Evolutionary conservation across 2,329 filamentous ascomycete genomes (phyloP).

Genomic region (Botrytis cinerea): DNA sequence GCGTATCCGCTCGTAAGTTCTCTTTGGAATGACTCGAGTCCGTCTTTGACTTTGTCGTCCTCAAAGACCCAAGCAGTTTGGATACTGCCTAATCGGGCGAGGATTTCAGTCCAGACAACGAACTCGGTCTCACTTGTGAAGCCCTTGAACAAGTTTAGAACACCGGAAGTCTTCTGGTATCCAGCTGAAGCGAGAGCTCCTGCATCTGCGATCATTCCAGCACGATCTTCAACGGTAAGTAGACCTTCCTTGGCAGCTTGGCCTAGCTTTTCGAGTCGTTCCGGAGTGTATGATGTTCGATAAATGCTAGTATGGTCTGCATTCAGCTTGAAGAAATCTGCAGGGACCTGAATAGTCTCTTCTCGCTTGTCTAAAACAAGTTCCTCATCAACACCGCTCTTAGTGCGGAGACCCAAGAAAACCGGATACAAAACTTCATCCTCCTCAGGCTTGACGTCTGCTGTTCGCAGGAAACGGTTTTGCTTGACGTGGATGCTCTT

Average conservation of each 20-base stretch:
- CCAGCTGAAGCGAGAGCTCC: conserved; percentile 86
- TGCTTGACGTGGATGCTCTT: conserved; percentile 85
- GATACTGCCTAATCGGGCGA: conserved; percentile 74
- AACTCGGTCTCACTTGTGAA: conserved; percentile 86
- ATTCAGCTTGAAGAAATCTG: conserved; percentile 96
- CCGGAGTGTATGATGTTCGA: conserved; percentile 82
- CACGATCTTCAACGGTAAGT: conserved; percentile 84
- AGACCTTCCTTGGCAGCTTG: conserved; percentile 79
- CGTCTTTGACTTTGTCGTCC: conserved; percentile 69
- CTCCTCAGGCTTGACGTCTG: conserved; percentile 90
- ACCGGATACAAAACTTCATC: conserved; percentile 87
- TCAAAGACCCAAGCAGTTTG: conserved; percentile 89
- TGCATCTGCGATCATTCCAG: conserved; percentile 92
- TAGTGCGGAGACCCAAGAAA: conserved; percentile 81
- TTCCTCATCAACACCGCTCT: conserved; percentile 77
- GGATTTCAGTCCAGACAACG: conserved; percentile 93
- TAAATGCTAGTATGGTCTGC: conserved; percentile 93
- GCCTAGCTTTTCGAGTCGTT: conserved; percentile 83
- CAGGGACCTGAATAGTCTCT: conserved; percentile 72
- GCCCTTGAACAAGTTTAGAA: conserved; percentile 80
- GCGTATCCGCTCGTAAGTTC: conserved; percentile 76
- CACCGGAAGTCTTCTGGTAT: conserved; percentile 89
- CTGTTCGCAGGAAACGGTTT: conserved; percentile 90
- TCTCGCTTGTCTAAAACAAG: conserved; percentile 72
- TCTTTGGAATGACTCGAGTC: conserved; percentile 80